Conservation (phyloP, 441 rosid species). For the Populus trichocarpa region DNA sequence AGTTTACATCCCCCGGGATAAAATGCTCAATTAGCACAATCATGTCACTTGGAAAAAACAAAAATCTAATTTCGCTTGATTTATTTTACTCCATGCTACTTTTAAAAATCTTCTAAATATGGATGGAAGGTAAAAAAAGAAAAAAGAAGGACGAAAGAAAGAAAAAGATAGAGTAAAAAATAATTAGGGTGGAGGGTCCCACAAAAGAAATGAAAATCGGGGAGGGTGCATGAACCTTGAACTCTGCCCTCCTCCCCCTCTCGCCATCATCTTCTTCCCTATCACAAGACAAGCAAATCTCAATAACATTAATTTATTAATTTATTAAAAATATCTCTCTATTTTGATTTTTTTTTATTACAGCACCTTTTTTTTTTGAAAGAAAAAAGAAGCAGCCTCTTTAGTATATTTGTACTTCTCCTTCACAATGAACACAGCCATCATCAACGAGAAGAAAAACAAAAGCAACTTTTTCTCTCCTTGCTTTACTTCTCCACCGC, state of each 20-base stretch:
- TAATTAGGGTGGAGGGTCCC: background rate
- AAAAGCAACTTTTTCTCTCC: background rate
- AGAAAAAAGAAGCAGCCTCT: background rate
- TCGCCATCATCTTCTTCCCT: background rate
- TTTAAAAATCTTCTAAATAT: too few relatives aligned
- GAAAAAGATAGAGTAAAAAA: too few relatives aligned
- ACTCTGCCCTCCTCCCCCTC: background rate
- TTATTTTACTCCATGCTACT: too few relatives aligned
- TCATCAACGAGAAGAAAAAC: background rate
- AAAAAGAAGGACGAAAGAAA: too few relatives aligned
- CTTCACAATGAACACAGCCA: background rate
- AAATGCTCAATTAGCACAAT: too few relatives aligned
- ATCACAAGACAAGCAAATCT: too few relatives aligned
- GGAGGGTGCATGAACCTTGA: background rate
- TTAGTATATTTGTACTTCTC: background rate
- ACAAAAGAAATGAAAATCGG: background rate
- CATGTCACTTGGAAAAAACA: too few relatives aligned
- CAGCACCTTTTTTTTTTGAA: background rate
- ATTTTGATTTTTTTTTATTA: too few relatives aligned
- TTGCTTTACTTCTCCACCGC: background rate
- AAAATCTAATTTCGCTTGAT: too few relatives aligned
- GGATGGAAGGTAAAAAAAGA: too few relatives aligned
- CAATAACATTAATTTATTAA: background rate
- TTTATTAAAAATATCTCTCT: background rate
- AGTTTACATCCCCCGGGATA: too few relatives aligned